Percentiles rank a stretch among this genome's conserved stretches.
Conservation (phyloP, 2,329 filamentous ascomycete genomes). For the Ophidiomyces ophidiicola region DNA sequence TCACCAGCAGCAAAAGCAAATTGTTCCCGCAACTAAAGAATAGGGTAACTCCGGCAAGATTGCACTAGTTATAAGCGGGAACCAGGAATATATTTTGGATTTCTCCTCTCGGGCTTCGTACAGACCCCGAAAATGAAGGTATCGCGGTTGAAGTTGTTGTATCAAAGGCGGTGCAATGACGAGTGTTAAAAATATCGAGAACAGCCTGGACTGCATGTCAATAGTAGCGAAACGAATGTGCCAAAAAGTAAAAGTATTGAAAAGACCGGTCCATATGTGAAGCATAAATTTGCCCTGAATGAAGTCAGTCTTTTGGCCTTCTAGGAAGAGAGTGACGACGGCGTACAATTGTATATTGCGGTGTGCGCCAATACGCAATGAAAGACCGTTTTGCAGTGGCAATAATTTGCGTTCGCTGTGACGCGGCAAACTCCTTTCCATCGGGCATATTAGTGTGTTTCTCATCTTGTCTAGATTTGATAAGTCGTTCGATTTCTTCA, state of each 20-base stretch:
- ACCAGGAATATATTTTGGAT: constrained; percentile 71
- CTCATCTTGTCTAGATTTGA: constrained; percentile 34
- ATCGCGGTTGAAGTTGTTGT: constrained; percentile 64
- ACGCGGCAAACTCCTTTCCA: constrained; percentile 52
- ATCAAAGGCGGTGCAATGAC: constrained; percentile 64
- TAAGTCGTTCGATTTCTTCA: constrained; percentile 43
- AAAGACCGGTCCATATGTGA: constrained; percentile 51
- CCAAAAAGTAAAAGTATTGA: constrained; percentile 62
- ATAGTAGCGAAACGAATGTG: constrained; percentile 45
- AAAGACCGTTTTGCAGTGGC: constrained; percentile 48
- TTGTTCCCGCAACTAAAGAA: constrained; percentile 49
- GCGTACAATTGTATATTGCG: constrained; percentile 43
- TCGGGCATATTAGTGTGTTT: constrained; percentile 34
- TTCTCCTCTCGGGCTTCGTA: constrained; percentile 61
- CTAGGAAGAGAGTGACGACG: not conserved
- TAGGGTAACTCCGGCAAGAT: constrained; percentile 62
- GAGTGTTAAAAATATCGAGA: constrained; percentile 64
- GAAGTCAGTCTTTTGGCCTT: not conserved
- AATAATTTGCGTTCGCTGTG: constrained; percentile 42
- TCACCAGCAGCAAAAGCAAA: constrained; percentile 56
- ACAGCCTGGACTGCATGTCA: constrained; percentile 59
- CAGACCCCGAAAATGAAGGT: constrained; percentile 52
- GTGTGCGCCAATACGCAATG: constrained; percentile 52
- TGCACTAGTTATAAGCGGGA: constrained; percentile 53
- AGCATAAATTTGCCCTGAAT: constrained; percentile 49